Evolutionary conservation across 192 early-diverging fungal species (phyloP).

Genomic region (Entrophospora sp.): DNA sequence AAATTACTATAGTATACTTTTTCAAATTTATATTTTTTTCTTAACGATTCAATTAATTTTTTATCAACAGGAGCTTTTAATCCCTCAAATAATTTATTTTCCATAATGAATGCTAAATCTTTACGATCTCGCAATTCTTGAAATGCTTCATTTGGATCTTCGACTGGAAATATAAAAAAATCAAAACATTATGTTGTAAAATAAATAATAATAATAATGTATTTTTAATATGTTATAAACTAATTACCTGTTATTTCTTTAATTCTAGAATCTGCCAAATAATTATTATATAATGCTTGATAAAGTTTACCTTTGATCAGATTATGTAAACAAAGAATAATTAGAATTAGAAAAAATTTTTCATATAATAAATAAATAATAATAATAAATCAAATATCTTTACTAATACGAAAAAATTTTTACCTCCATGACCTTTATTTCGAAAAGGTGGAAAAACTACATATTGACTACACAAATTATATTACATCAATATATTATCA

Average conservation of each 20-base stretch:
- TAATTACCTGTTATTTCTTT: constrained; percentile 49
- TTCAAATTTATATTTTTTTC: constrained; percentile 64
- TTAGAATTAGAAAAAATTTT: not conserved
- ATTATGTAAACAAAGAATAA: not conserved
- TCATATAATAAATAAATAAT: no score
- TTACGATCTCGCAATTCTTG: constrained; percentile 76
- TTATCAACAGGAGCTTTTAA: constrained; percentile 51
- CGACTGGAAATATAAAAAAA: constrained; percentile 46
- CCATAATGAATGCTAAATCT: constrained; percentile 60
- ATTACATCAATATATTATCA: not conserved
- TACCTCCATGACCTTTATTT: constrained; percentile 70
- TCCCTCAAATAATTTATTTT: constrained; percentile 48
- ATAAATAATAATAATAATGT: constrained; percentile 6
- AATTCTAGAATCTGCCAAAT: constrained; percentile 36
- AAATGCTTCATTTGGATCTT: constrained; percentile 90
- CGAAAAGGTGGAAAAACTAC: constrained; percentile 88
- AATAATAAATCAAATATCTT: not conserved
- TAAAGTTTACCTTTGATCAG: constrained; percentile 62
- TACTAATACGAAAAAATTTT: not conserved
- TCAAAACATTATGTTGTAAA: constrained; percentile 4
- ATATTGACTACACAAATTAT: constrained; percentile 65
- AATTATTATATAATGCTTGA: constrained; percentile 45
- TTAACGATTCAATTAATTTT: constrained; percentile 39
- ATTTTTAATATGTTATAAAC: constrained; percentile 7
- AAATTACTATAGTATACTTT: constrained; percentile 36